Evolutionary conservation across 1,284 basidiomycete species (phyloP), one percentile per base, ranked within the genome.

Genomic region (Cutaneotrichosporon dermatis): DNA sequence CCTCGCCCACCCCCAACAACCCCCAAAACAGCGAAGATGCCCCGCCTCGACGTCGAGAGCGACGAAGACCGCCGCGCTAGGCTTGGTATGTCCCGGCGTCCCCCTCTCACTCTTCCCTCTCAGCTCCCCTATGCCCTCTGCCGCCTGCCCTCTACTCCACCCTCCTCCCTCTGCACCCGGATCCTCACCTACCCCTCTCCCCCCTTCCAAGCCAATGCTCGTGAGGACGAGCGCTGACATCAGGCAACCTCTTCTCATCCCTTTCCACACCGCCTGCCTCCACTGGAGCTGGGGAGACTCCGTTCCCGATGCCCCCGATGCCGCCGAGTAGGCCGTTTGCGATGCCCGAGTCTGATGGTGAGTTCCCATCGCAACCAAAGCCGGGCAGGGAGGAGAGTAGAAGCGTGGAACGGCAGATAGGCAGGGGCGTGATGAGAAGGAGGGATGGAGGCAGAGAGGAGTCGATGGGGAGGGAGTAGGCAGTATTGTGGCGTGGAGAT

Each of bases 301-400:
- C 33, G 5, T 13, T 49, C 11, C 46, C 46, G 33, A 6, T 49
- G 39, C 39, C 39, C 39, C 39, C 39, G 12, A 40, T 25, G 25
- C 25, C 25, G 4, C 34, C 36, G 51, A n/a, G 35, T 4, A 33
- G n/a, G 44, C 46, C 46, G 13, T 49, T 49, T 43, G 57, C 62
- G 6, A 36, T 64, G 37, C 62, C 62, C 33, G 59, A 64, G 55
- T 46, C 41, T 11, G 62, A 64, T 16, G 59, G 62, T 64, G 37
- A n/a, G 62, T 58, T 25, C 25, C 25, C 2, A 25, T 2, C 25
- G 25, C 25, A 25, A 25, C 25, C 10, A 48, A 4, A 42, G 40
- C 8, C 8, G 34, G 49, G 15, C 25, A 25, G 25, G 25, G 25
- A 2, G 25, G 25, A 25, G 25, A 25, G 25, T 25, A 25, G 25